These are phyloP conservation scores for Hypoxylon sp. DNA, from an alignment of 2,329 filamentous ascomycete species.

Conservation along the genomic window DNA sequence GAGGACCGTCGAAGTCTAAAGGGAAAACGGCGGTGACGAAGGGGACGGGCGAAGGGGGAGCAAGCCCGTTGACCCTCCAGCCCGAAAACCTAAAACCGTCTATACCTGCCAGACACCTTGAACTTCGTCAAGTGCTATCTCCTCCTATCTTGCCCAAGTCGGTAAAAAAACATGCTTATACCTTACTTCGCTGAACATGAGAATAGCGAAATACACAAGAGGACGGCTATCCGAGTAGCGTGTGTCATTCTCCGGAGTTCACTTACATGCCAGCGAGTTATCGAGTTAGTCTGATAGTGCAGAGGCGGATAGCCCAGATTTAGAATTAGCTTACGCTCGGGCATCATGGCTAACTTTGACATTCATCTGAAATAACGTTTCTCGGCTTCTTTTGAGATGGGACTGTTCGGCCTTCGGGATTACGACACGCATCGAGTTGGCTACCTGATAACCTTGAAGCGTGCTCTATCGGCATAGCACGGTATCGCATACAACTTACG, in stretches of 20 bases:
- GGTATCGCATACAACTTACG: slow-evolving; percentile 1
- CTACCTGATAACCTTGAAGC: slow-evolving; percentile 16
- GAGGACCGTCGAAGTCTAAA: slow-evolving; percentile 7
- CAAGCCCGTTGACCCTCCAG: not conserved
- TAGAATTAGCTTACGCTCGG: not conserved
- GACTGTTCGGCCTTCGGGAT: slow-evolving; percentile 9
- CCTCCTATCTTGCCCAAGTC: slow-evolving; percentile 12
- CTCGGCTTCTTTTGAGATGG: not conserved
- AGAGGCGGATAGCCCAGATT: not conserved
- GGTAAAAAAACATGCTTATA: not conserved
- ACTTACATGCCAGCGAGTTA: no score
- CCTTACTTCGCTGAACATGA: not conserved
- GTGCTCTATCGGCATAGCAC: not conserved
- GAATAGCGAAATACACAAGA: not conserved
- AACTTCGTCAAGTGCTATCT: slow-evolving; percentile 8
- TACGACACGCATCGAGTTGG: not conserved
- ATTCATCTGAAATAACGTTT: slow-evolving; percentile 21
- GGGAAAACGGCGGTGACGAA: not conserved
- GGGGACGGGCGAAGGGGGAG: not conserved
- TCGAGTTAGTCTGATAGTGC: no score
- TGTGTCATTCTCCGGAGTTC: not conserved
- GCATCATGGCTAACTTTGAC: slow-evolving; percentile 10
- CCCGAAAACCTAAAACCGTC: slow-evolving; percentile 28
- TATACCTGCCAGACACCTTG: not conserved
- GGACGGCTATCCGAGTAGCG: not conserved